Evolutionary conservation across 495 filamentous ascomycete species (phyloP).

Genomic region (Penicillium canariense): DNA sequence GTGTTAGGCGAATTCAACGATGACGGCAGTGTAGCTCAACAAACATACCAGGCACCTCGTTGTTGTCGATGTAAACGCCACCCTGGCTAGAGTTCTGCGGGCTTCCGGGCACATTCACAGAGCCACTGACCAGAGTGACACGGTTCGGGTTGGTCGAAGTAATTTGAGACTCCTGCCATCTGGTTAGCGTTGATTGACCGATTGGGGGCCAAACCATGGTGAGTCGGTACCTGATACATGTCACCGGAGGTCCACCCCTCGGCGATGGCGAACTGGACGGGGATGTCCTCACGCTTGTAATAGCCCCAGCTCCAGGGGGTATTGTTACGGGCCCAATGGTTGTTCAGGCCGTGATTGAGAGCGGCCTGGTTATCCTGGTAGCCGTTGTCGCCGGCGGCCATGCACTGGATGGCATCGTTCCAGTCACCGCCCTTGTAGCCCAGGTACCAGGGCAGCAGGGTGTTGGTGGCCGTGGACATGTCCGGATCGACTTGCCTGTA

Average conservation of each 20-base stretch:
- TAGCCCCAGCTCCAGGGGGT: conserved; percentile 56
- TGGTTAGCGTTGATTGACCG: background rate
- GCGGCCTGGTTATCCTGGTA: conserved; percentile 52
- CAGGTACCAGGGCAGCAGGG: conserved; percentile 52
- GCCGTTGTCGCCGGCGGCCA: conserved; percentile 50
- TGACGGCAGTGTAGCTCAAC: background rate
- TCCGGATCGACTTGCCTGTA: conserved; percentile 20
- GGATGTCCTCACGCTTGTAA: conserved; percentile 47
- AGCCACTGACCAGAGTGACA: conserved; percentile 52
- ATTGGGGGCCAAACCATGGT: background rate
- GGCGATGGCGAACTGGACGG: conserved; percentile 53
- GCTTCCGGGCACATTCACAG: conserved; percentile 50
- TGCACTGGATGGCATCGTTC: conserved; percentile 53
- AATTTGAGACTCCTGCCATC: conserved; percentile 46
- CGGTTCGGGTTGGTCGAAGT: conserved; percentile 56
- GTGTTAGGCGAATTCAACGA: background rate
- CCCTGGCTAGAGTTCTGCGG: conserved; percentile 45
- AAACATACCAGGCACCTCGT: conserved; percentile 45
- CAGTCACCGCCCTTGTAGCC: conserved; percentile 48
- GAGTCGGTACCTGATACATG: conserved; percentile 49
- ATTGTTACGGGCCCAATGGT: conserved; percentile 52
- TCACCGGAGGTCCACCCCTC: conserved; percentile 54
- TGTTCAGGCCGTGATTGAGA: conserved; percentile 49
- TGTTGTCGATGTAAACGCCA: conserved; percentile 56
- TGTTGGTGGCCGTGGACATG: conserved; percentile 25